Evolutionary conservation across 208 protist genomes (phyloP).

Genomic region (Acanthamoeba lenticulata): DNA sequence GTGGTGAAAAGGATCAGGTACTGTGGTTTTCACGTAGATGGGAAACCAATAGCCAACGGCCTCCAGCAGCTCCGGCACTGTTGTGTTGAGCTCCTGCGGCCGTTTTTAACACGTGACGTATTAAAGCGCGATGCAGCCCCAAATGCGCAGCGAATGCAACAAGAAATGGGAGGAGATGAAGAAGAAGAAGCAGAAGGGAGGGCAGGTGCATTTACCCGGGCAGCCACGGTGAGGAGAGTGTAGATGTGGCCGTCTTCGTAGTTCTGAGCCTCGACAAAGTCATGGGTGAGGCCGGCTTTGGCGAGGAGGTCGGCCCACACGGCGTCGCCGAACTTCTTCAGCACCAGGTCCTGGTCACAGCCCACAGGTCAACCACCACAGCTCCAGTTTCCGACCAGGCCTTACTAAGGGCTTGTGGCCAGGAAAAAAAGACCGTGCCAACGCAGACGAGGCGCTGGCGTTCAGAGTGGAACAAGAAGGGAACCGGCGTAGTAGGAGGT

Average conservation of each 20-base stretch:
- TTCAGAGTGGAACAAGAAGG: not conserved
- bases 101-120: not conserved
- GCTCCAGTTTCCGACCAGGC: not conserved
- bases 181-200: not conserved
- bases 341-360: conserved; percentile 3
- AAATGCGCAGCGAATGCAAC: not conserved
- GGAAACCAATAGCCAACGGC: conserved; percentile 57
- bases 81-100: not conserved
- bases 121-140: no score
- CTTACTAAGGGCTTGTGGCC: not conserved
- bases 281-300: not conserved
- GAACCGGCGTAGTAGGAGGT: not conserved
- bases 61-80: not conserved
- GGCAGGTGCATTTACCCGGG: not conserved
- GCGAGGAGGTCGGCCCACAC: not conserved
- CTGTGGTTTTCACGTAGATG: conserved; percentile 36
- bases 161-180: not conserved
- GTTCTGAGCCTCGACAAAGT: conserved; percentile 48
- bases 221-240: conserved; percentile 26
- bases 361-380: not conserved
- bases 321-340: conserved; percentile 57
- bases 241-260: conserved; percentile 18
- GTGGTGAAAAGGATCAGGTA: not conserved
- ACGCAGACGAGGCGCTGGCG: not conserved
- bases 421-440: not conserved